These are phyloP conservation scores for Geotrichum phurueaensis DNA, from an alignment of 1,139 yeast species.

Conservation along the genomic window DNA sequence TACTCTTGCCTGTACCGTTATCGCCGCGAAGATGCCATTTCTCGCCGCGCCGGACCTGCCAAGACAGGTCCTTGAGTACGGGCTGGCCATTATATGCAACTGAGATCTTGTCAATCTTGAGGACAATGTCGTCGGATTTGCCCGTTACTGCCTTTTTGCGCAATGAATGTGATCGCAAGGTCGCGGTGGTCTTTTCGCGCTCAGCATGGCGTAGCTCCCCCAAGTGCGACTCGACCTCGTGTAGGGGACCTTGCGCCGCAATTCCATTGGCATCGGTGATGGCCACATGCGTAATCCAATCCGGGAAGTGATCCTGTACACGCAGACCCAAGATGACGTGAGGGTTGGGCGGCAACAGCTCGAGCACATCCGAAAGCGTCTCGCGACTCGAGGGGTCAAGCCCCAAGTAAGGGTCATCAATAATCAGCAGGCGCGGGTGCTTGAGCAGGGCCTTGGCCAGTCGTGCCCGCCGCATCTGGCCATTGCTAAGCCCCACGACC, in stretches of 20 bases:
- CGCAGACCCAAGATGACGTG: slow-evolving; percentile 67
- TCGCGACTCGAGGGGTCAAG: slow-evolving; percentile 69
- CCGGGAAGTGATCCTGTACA: slow-evolving; percentile 66
- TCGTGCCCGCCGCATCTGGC: slow-evolving; percentile 87
- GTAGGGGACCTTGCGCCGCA: slow-evolving; percentile 43
- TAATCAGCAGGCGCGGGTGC: slow-evolving; percentile 58
- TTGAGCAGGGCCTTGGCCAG: slow-evolving; percentile 67
- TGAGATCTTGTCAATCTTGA: slow-evolving; percentile 59
- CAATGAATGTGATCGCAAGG: neutral
- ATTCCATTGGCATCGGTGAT: slow-evolving; percentile 54
- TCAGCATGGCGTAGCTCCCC: slow-evolving; percentile 26
- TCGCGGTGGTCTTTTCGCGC: slow-evolving; percentile 13
- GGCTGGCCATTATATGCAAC: slow-evolving; percentile 61
- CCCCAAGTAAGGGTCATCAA: slow-evolving; percentile 92
- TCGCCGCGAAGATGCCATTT: slow-evolving; percentile 86
- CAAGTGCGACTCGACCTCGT: slow-evolving; percentile 34
- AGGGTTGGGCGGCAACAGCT: slow-evolving; percentile 37
- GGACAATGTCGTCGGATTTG: slow-evolving; percentile 29
- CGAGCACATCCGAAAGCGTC: slow-evolving; percentile 51
- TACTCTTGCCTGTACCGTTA: slow-evolving; percentile 92
- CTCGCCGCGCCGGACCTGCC: slow-evolving; percentile 67
- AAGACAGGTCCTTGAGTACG: slow-evolving; percentile 53
- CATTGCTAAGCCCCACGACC: slow-evolving; percentile 85
- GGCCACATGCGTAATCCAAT: slow-evolving; percentile 71
- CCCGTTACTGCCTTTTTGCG: neutral